Evolutionary conservation across 352 stramenopile species (phyloP).

Genomic region (Pythium aquatile): DNA sequence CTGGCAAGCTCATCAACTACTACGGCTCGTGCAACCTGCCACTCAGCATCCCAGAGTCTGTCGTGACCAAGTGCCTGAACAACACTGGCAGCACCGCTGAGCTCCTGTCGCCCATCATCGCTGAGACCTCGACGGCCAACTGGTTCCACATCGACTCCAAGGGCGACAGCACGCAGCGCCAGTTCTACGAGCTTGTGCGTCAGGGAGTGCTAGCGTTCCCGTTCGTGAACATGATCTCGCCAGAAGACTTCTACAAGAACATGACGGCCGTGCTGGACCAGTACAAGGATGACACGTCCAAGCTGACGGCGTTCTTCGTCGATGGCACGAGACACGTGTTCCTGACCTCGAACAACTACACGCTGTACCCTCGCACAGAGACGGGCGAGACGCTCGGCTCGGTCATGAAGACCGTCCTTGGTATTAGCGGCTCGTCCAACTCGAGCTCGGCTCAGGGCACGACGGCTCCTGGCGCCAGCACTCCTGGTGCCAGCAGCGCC

Average conservation of each 20-base stretch:
- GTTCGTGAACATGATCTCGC: conserved; percentile 51
- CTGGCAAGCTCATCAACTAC: conserved; percentile 55
- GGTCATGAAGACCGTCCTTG: conserved; percentile 12
- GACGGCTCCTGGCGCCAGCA: conserved; percentile 1
- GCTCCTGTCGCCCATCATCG: conserved; percentile 53
- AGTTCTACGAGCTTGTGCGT: conserved; percentile 62
- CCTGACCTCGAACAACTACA: conserved; percentile 25
- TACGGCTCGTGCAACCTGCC: conserved; percentile 54
- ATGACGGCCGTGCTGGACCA: conserved; percentile 40
- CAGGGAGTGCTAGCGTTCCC: conserved; percentile 53
- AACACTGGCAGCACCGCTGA: conserved; percentile 43
- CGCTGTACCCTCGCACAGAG: conserved; percentile 11
- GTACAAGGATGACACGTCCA: conserved; percentile 39
- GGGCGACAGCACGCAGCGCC: conserved; percentile 56
- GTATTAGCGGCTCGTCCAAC: conserved; percentile 4
- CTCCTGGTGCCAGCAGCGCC: conserved; percentile 1
- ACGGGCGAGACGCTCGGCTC: conserved; percentile 21
- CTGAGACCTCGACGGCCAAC: conserved; percentile 40
- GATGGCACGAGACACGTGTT: conserved; percentile 50
- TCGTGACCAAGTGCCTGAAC: conserved; percentile 47
- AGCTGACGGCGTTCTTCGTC: conserved; percentile 47
- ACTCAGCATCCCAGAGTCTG: conserved; percentile 35
- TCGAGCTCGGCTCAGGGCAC: neutral
- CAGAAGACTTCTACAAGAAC: conserved; percentile 51
- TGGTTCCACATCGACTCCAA: conserved; percentile 73